Base-by-base conservation (phyloP, 345 rosid genomes). In the Rhodomyrtus tomentosa region DNA sequence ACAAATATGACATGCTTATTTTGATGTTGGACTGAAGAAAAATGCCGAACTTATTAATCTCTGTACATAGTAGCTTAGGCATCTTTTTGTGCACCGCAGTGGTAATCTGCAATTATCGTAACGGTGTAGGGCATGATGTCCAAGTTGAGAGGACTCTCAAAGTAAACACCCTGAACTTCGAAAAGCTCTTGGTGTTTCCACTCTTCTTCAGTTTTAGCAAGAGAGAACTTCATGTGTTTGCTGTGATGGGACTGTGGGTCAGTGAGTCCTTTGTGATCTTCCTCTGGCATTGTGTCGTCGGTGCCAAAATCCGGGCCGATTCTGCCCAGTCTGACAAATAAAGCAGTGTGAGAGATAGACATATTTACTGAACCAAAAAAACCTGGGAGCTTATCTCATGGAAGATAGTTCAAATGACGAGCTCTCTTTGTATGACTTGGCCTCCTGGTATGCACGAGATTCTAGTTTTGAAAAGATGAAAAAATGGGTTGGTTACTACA, bases 221-320 rank as follows among this genome's bases (percentile, higher is more conserved):
- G 40, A 93, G 87, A 55, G 98, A 90, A 85, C 87, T 89, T 93
- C 96, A 93, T 89, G 93, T 81, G 84, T 93, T 95, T 24, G 88
- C 45, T n/a, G 91, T 55, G 87, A 87, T 20, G 83, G 91, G 92
- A 62, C 89, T 87, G 2, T 90, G 81, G 9, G 82, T 80, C 20
- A 76, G 79, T 50, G 95, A 90, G 90, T 82, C 89, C 90, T 90
- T 95, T 6, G 94, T 86, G 51, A 92, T 76, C 84, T 93, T 91
- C 90, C 93, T 90, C 89, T 92, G 98, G 91, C 96, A 93, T 89
- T 92, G 94, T 59, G 92, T 85, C 29, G 92, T 89, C 81, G 95
- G 95, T 87, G 97, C 93, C 87, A 95, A 87, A 87, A 96, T 90
- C 90, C 91, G 97, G 12, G 95, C 95, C 99, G 93, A 93, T 88